A percentile compares a stretch with the other conserved stretches of the same genome.
Evolutionary conservation across 2,329 filamentous ascomycete species (phyloP).

Genomic region (Botryotinia narcissicola): DNA sequence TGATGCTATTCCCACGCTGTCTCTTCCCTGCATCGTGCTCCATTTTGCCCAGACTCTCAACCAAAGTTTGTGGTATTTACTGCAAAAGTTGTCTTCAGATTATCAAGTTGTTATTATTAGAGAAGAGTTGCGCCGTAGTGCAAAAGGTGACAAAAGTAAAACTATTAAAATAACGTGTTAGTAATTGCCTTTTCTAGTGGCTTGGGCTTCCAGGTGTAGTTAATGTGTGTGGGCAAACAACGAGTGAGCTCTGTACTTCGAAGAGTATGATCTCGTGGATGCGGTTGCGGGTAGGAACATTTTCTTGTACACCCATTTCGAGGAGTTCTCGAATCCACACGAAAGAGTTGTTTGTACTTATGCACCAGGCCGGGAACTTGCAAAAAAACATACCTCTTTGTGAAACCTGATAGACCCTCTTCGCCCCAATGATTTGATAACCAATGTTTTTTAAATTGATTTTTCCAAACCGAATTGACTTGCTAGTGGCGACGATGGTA

Average conservation of each 20-base stretch:
- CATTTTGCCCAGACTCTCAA: constrained; percentile 13
- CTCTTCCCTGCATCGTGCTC: constrained; percentile 22
- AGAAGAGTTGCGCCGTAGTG: constrained; percentile 5
- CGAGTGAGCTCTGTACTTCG: constrained; percentile 7
- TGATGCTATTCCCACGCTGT: constrained; percentile 20
- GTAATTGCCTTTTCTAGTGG: constrained; percentile 10
- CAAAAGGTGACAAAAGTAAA: neutral
- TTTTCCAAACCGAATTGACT: neutral
- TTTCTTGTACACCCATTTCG: constrained; percentile 14
- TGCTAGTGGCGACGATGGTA: neutral
- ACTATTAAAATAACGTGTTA: constrained; percentile 6
- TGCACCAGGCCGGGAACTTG: constrained; percentile 12
- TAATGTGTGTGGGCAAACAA: constrained; percentile 16
- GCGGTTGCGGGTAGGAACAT: constrained; percentile 13
- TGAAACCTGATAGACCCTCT: constrained; percentile 15
- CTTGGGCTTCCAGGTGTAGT: constrained; percentile 3
- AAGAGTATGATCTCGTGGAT: constrained; percentile 17
- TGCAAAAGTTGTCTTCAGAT: neutral
- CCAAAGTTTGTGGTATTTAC: neutral
- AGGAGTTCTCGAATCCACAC: constrained; percentile 18
- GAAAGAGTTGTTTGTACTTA: constrained; percentile 14
- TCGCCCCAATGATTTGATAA: constrained; percentile 6
- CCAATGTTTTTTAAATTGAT: neutral
- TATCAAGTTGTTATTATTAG: constrained; percentile 12
- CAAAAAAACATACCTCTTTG: constrained; percentile 18